Evolutionary conservation across 2,329 filamentous ascomycete species (phyloP), one percentile per base, ranked within the genome.

Genomic region (Bimuria novae-zelandiae): DNA sequence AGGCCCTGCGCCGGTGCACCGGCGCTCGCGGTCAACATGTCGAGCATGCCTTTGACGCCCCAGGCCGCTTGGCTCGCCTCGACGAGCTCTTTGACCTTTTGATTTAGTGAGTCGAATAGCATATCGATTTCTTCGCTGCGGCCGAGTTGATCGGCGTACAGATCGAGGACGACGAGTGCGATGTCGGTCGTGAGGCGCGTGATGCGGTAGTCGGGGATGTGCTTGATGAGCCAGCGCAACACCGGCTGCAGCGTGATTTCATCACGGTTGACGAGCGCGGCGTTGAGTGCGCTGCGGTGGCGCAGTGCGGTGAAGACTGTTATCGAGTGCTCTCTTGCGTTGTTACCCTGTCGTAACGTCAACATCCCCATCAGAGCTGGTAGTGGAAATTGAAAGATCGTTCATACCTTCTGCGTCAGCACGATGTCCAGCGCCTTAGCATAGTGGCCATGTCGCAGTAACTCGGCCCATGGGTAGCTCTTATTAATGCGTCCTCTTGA

Each of bases 41-140:
- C 90, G 59, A 97, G 76, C 92, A 97, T 97, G 2, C 93, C 94
- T 61, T 84, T 84, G 10, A 90, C 92, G 75, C 89, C 86, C 63
- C 85, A 87, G 1, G 93, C 92, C 68, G 89, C 82, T 75, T 96
- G 89, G 19, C 91, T 90, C 66, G 88, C 86, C 73, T 95, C 90
- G 10, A 92, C 88, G 72, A 94, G 90, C 35, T 83, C 78, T 57
- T 84, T 82, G 17, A 97, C 93, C 33, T 87, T 80, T 40, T 82
- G 78, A 69, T 89, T 85, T 58, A 97, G 78, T 43, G 80, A 80
- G 62, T 84, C 81, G 65, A 97, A 86, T 43, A 87, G 81, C 44
- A 80, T 80, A 56, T 90, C 86, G 51, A 97, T 82, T 70, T 89
- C 86, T 6, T 84, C 80, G 30, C 88, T 92, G 44, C 86, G 85